Conservation (phyloP, 208 protist species). For the Leishmania lainsoni region DNA sequence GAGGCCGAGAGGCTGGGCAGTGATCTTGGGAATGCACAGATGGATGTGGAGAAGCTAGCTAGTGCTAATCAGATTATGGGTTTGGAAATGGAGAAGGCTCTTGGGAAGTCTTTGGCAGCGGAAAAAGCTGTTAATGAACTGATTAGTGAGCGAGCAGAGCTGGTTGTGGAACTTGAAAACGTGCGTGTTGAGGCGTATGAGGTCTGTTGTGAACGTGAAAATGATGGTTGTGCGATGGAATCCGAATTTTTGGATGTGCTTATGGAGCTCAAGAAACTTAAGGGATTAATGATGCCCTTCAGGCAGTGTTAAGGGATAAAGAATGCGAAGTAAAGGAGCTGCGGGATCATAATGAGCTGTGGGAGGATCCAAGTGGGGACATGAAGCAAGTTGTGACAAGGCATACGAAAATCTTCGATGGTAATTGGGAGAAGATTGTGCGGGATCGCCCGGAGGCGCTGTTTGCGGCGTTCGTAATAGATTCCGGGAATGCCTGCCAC, state of each 20-base stretch:
- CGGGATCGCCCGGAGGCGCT: slow-evolving; percentile 53
- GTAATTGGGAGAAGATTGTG: slow-evolving; percentile 54
- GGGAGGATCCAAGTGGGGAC: slow-evolving; percentile 24
- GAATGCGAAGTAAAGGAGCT: slow-evolving; percentile 44
- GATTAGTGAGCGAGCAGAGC: background rate
- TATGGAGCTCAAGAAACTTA: slow-evolving; percentile 4
- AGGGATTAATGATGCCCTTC: slow-evolving; percentile 35
- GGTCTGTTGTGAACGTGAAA: background rate
- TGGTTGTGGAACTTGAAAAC: slow-evolving; percentile 2
- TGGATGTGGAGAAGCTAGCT: too few species aligned
- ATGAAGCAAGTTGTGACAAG: slow-evolving; percentile 47
- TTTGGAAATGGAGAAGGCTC: background rate
- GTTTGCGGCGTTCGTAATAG: slow-evolving; percentile 60
- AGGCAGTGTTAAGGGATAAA: slow-evolving; percentile 28
- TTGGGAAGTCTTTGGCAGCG: background rate
- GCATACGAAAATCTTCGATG: slow-evolving; percentile 63
- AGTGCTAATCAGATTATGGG: too few species aligned
- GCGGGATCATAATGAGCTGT: slow-evolving; percentile 36
- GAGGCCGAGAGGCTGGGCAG: background rate
- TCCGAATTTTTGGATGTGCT: background rate
- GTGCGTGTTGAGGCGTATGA: slow-evolving; percentile 2
- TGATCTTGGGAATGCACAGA: background rate
- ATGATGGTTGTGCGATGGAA: background rate
- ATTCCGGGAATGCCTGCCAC: slow-evolving; percentile 62
- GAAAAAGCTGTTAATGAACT: background rate